Conservation (phyloP, 2,329 filamentous ascomycete species). For the Trichoderma lentiforme region DNA sequence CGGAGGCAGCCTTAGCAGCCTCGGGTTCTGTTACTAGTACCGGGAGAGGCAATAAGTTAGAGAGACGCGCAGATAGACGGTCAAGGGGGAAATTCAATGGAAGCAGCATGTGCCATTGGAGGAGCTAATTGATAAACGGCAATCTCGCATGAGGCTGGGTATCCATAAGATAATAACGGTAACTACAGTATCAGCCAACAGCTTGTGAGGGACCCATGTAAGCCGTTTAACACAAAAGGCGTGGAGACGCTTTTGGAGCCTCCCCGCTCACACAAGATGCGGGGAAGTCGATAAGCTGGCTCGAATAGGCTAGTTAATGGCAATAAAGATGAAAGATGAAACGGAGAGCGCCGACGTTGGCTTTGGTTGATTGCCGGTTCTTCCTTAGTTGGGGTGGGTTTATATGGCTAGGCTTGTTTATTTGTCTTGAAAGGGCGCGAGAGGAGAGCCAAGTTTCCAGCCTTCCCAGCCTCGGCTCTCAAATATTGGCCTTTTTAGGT, state of each 20-base stretch:
- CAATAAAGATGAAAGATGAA: not conserved
- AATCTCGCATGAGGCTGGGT: not conserved
- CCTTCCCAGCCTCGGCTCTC: not conserved
- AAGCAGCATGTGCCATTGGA: not conserved
- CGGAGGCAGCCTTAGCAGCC: not conserved
- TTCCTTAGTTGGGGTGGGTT: not conserved
- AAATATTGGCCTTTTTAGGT: not conserved
- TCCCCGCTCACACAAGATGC: slow-evolving; percentile 3
- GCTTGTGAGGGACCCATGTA: not conserved
- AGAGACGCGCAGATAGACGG: not conserved
- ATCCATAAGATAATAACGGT: not conserved
- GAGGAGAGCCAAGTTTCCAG: not conserved
- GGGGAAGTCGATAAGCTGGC: slow-evolving; percentile 10
- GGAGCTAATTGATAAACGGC: not conserved
- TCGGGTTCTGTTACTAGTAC: not conserved
- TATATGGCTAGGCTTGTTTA: not conserved
- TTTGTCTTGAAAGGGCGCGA: not conserved
- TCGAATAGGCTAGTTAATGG: not conserved
- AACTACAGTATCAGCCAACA: not conserved
- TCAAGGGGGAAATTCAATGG: not conserved
- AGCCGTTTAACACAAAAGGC: not conserved
- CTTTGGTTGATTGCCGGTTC: slow-evolving; percentile 5
- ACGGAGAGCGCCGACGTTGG: not conserved
- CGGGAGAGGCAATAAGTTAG: not conserved
- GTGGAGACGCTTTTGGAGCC: not conserved